Evolutionary conservation across 208 protist species (phyloP).

Genomic region (Crithidia sp.): DNA sequence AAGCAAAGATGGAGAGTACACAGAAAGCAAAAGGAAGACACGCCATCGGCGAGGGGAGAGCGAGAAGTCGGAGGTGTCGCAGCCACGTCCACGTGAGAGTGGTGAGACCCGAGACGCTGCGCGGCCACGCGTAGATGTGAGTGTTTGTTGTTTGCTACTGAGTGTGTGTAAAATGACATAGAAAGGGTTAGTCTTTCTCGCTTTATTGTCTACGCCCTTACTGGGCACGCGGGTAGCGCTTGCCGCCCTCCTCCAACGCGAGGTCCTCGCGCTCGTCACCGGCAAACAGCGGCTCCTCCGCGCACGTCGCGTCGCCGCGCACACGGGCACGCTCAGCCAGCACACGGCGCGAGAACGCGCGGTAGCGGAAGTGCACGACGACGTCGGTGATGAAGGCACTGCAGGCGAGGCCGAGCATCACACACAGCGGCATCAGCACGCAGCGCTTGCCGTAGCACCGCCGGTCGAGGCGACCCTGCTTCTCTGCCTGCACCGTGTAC

Average conservation of each 20-base stretch:
- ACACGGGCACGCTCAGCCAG: constrained; percentile 43
- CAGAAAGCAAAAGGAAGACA: too few relatives aligned
- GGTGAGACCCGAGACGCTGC: too few relatives aligned
- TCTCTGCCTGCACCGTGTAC: constrained; percentile 45
- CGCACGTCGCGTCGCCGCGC: constrained; percentile 24
- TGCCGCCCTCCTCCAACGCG: background rate
- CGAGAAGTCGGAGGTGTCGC: too few relatives aligned
- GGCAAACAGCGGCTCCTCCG: background rate
- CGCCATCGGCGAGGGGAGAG: too few relatives aligned
- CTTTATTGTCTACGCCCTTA: background rate
- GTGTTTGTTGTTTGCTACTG: too few relatives aligned
- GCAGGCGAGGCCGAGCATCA: constrained; percentile 30
- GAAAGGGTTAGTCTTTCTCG: too few relatives aligned
- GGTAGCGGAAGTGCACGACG: constrained; percentile 35
- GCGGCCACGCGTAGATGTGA: too few relatives aligned
- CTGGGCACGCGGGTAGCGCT: background rate
- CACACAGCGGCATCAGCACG: constrained; percentile 35
- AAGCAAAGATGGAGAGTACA: too few relatives aligned
- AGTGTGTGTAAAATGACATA: too few relatives aligned
- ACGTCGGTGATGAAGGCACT: constrained; percentile 31
- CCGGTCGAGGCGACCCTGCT: constrained; percentile 17
- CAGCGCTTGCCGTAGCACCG: constrained; percentile 26
- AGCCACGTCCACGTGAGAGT: too few relatives aligned
- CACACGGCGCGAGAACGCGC: constrained; percentile 28
- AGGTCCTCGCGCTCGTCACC: background rate